Evolutionary conservation across 768 basidiomycete genomes (phyloP).

Genomic region (Phylloporus sp.): DNA sequence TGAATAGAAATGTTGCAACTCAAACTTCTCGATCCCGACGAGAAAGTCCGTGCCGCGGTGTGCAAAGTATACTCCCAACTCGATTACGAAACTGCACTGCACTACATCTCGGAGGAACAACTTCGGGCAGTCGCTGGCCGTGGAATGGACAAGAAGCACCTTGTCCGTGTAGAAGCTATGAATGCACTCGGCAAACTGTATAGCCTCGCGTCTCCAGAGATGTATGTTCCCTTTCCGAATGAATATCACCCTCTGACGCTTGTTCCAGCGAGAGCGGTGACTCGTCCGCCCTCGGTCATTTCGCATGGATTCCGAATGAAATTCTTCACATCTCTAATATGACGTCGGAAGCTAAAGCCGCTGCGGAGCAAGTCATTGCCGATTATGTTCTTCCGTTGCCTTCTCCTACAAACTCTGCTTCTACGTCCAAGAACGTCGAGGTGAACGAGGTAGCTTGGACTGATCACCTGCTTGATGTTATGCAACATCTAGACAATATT

Average conservation of each 20-base stretch:
- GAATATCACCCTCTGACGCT: constrained; percentile 3
- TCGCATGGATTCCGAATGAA: constrained; percentile 88
- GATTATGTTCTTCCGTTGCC: constrained; percentile 84
- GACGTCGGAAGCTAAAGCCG: constrained; percentile 54
- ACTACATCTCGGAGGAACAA: constrained; percentile 66
- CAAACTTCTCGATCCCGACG: constrained; percentile 86
- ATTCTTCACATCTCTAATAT: constrained; percentile 57
- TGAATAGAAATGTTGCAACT: constrained; percentile 49
- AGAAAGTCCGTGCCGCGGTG: constrained; percentile 81
- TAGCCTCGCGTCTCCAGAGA: constrained; percentile 79
- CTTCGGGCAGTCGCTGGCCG: constrained; percentile 66
- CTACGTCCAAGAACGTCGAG: constrained; percentile 46
- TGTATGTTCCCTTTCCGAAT: constrained; percentile 51
- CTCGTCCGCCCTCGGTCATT: constrained; percentile 65
- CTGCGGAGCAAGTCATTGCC: constrained; percentile 65
- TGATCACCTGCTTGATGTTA: constrained; percentile 70
- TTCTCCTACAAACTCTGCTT: constrained; percentile 34
- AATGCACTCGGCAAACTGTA: constrained; percentile 76
- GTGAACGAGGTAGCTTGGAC: constrained; percentile 84
- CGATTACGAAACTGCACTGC: constrained; percentile 88
- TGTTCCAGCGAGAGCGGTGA: constrained; percentile 75
- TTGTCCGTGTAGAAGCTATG: constrained; percentile 73
- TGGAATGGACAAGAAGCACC: constrained; percentile 76
- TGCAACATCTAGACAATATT: constrained; percentile 63
- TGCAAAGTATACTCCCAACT: constrained; percentile 79